phyloP scores from a whole-genome alignment of 768 basidiomycete genomes.

The Hygrocybe punicea region DNA sequence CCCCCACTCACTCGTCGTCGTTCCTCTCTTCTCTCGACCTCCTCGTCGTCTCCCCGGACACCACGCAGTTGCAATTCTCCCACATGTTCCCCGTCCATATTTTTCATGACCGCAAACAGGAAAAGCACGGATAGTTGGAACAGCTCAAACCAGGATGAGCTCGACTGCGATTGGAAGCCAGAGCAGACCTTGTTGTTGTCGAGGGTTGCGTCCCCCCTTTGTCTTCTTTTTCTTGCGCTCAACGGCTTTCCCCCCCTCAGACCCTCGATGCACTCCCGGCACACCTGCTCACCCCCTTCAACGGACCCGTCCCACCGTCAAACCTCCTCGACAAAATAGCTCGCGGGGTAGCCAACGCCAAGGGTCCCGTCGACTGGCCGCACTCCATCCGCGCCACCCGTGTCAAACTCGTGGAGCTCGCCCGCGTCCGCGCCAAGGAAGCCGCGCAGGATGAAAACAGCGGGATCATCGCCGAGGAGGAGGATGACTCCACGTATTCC shows the following conservation, averaged over 20 bases:
- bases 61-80: slow-evolving; percentile 58
- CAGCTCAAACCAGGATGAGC: slow-evolving; percentile 68
- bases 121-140: slow-evolving; percentile 85
- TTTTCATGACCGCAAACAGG: slow-evolving; percentile 48
- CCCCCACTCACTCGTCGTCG: slow-evolving; percentile 51
- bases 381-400: slow-evolving; percentile 81
- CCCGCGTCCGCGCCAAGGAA: slow-evolving; percentile 63
- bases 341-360: slow-evolving; percentile 68
- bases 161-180: slow-evolving; percentile 68
- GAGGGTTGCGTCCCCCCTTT: slow-evolving; percentile 53
- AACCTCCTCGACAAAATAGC: slow-evolving; percentile 87
- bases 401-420: slow-evolving; percentile 74
- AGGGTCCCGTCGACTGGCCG: slow-evolving; percentile 76
- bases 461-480: slow-evolving; percentile 47
- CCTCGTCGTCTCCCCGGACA: slow-evolving; percentile 52
- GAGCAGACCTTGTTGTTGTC: slow-evolving; percentile 67
- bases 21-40: slow-evolving; percentile 49
- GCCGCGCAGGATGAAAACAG: slow-evolving; percentile 34
- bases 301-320: slow-evolving; percentile 76
- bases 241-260: slow-evolving; percentile 34
- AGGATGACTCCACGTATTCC: slow-evolving; percentile 27
- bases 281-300: slow-evolving; percentile 84
- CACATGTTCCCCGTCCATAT: slow-evolving; percentile 49
- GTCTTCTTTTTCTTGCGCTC: slow-evolving; percentile 9
- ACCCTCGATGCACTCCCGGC: slow-evolving; percentile 80